A percentile compares a stretch with the other conserved stretches of the same genome.
phyloP scores from a whole-genome alignment of 2,329 filamentous ascomycete genomes.

The Colletotrichum tanaceti region DNA sequence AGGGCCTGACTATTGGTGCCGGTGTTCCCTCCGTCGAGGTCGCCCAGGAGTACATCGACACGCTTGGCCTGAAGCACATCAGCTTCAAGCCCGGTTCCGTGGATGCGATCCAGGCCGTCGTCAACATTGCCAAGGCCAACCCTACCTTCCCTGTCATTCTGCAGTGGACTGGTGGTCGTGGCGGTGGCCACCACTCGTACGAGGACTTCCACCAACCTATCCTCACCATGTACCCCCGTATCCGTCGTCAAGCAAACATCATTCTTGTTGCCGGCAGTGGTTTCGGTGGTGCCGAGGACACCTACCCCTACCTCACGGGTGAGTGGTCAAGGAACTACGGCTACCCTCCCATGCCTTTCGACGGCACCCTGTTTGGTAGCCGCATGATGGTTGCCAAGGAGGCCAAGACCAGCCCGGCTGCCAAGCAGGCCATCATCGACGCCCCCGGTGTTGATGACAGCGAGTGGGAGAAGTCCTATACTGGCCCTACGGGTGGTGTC shows the following conservation, averaged over 20 bases:
- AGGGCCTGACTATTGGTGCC: slow-evolving; percentile 91
- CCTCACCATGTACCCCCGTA: slow-evolving; percentile 89
- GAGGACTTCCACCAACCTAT: slow-evolving; percentile 96
- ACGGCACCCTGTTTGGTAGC: slow-evolving; percentile 90
- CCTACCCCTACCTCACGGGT: slow-evolving; percentile 91
- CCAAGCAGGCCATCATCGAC: slow-evolving; percentile 90
- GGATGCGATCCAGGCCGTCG: slow-evolving; percentile 87
- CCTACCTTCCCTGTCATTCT: slow-evolving; percentile 91
- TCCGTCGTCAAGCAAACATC: slow-evolving; percentile 87
- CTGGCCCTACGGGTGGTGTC: slow-evolving; percentile 89
- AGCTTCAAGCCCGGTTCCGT: slow-evolving; percentile 92
- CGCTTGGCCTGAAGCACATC: slow-evolving; percentile 91
- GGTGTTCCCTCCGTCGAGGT: slow-evolving; percentile 95
- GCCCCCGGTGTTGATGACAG: slow-evolving; percentile 83
- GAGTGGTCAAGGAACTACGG: slow-evolving; percentile 88
- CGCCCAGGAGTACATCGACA: slow-evolving; percentile 93
- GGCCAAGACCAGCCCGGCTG: slow-evolving; percentile 85
- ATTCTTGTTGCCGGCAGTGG: slow-evolving; percentile 91
- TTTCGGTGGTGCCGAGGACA: slow-evolving; percentile 90
- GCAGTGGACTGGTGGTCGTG: slow-evolving; percentile 95
- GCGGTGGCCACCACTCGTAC: slow-evolving; percentile 93
- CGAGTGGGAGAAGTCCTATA: slow-evolving; percentile 94
- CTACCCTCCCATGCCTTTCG: slow-evolving; percentile 93
- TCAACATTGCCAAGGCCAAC: slow-evolving; percentile 95
- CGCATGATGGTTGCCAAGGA: slow-evolving; percentile 97